A percentile compares a stretch with the other conserved stretches of the same genome.
Conservation (phyloP, 1,284 basidiomycete species). For the Laetiporus sulphureus region DNA sequence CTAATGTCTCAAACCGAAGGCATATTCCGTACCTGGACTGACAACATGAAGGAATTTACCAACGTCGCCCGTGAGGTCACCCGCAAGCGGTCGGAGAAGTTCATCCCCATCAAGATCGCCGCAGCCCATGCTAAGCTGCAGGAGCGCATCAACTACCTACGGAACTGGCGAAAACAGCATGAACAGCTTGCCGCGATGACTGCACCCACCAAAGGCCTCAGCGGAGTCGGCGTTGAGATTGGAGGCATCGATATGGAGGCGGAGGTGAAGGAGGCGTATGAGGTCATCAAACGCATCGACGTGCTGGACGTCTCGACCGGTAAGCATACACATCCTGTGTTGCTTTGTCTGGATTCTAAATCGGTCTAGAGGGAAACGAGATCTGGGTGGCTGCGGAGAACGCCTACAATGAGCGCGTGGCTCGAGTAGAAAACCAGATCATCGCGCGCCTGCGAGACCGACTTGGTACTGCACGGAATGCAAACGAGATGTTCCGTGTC, state of each 20-base stretch:
- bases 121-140: slow-evolving; percentile 90
- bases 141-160: slow-evolving; percentile 82
- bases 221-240: slow-evolving; percentile 63
- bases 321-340: slow-evolving; percentile 29
- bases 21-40: slow-evolving; percentile 95
- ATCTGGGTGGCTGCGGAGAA: slow-evolving; percentile 97
- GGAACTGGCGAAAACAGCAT: slow-evolving; percentile 94
- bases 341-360: not conserved
- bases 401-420: slow-evolving; percentile 96
- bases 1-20: slow-evolving; percentile 71
- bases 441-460: slow-evolving; percentile 90
- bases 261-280: slow-evolving; percentile 92
- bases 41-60: slow-evolving; percentile 96
- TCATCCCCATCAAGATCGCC: slow-evolving; percentile 95
- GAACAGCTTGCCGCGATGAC: slow-evolving; percentile 98
- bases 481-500: slow-evolving; percentile 99
- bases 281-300: slow-evolving; percentile 93
- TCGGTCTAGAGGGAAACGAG: slow-evolving; percentile 81
- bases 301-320: slow-evolving; percentile 90
- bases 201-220: slow-evolving; percentile 83
- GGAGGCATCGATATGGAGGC: slow-evolving; percentile 95
- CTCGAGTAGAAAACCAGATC: slow-evolving; percentile 97
- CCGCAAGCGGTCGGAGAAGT: slow-evolving; percentile 86
- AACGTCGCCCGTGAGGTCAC: slow-evolving; percentile 95
- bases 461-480: slow-evolving; percentile 93